phyloP scores from a whole-genome alignment of 805 yeast genomes.

The Saccharomycopsis fodiens region DNA sequence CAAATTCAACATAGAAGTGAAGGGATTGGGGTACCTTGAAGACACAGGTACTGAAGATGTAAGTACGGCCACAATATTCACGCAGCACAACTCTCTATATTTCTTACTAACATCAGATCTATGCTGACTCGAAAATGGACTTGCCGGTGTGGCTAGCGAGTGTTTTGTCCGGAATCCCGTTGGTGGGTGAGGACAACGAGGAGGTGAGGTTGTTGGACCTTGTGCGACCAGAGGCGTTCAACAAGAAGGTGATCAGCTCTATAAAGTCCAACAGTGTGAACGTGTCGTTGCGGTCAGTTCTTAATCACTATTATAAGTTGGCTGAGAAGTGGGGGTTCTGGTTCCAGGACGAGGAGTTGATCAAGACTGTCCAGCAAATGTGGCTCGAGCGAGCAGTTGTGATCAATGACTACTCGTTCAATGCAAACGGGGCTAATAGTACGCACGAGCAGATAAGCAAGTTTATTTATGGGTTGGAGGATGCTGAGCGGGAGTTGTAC shows the following conservation, averaged over 20 bases:
- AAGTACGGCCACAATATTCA: constrained; percentile 9
- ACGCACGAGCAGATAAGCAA: constrained; percentile 38
- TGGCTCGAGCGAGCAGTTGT: constrained; percentile 15
- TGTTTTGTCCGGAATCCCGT: constrained; percentile 51
- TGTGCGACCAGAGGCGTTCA: constrained; percentile 63
- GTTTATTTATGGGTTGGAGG: constrained; percentile 65
- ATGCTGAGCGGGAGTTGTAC: constrained; percentile 59
- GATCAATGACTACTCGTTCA: constrained; percentile 21
- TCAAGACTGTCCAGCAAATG: constrained; percentile 38
- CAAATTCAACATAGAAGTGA: constrained; percentile 66
- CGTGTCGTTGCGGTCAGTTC: constrained; percentile 60
- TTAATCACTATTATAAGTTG: constrained; percentile 60
- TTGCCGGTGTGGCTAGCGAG: constrained; percentile 89
- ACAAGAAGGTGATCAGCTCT: constrained; percentile 65
- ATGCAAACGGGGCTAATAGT: constrained; percentile 25
- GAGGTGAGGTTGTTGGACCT: constrained; percentile 52
- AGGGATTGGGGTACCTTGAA: constrained; percentile 82
- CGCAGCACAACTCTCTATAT: not conserved
- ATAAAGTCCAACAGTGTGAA: constrained; percentile 62
- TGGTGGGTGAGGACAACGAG: constrained; percentile 26
- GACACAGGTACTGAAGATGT: constrained; percentile 62
- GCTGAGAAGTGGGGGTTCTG: constrained; percentile 73
- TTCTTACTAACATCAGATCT: constrained; percentile 28
- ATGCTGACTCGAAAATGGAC: constrained; percentile 57
- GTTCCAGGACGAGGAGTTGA: constrained; percentile 58